phyloP scores from a whole-genome alignment of 2,329 filamentous ascomycete species.

The Diaporthe vaccinii region DNA sequence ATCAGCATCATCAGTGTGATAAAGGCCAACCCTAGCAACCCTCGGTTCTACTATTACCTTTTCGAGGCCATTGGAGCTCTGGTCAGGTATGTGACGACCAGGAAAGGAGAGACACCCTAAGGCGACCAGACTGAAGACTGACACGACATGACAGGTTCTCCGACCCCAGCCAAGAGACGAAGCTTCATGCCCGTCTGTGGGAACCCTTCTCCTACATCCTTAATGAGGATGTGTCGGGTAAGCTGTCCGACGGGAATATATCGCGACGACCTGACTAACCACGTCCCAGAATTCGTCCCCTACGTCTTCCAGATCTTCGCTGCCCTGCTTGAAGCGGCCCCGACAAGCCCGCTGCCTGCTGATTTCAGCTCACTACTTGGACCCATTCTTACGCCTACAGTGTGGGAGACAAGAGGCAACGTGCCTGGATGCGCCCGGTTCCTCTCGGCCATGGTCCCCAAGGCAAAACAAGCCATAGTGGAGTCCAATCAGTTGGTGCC shows the following conservation, averaged over 20 bases:
- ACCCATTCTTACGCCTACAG: conserved; percentile 82
- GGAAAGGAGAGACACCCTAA: not conserved
- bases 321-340: conserved; percentile 88
- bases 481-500: conserved; percentile 86
- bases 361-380: conserved; percentile 85
- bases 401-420: conserved; percentile 95
- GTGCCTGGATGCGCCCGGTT: conserved; percentile 91
- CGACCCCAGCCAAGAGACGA: conserved; percentile 73
- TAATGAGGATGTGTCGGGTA: conserved; percentile 84
- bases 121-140: conserved; percentile 25
- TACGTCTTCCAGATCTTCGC: conserved; percentile 98
- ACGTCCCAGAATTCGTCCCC: conserved; percentile 83
- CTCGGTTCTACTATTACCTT: conserved; percentile 97
- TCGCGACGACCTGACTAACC: conserved; percentile 47
- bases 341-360: conserved; percentile 80
- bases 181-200: conserved; percentile 86
- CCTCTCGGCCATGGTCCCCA: conserved; percentile 85
- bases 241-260: conserved; percentile 41
- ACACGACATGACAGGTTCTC: conserved; percentile 67
- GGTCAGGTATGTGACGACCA: conserved; percentile 68
- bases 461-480: conserved; percentile 79
- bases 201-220: conserved; percentile 86
- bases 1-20: conserved; percentile 93
- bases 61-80: conserved; percentile 95
- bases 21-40: conserved; percentile 95